Percentiles rank a stretch among this genome's conserved stretches.
phyloP scores from a whole-genome alignment of 2,329 filamentous ascomycete species.

The Neonectria sp. region DNA sequence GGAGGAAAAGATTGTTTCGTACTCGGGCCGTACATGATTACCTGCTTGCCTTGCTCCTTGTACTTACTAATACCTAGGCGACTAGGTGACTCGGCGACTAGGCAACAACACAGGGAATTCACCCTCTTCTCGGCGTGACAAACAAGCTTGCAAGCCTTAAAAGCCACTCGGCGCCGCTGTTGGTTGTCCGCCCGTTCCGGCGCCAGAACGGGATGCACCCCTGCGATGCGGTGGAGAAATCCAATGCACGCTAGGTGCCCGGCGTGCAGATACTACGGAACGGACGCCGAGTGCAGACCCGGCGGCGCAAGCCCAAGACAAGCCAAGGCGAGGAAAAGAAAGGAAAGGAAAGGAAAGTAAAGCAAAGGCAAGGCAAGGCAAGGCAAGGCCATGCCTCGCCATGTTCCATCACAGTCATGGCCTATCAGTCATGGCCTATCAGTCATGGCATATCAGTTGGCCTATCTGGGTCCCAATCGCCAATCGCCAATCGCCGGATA shows the following conservation, averaged over 20 bases:
- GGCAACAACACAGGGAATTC: not conserved
- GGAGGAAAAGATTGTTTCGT: not conserved
- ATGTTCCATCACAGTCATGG: conserved; percentile 3
- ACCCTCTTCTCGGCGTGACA: not conserved
- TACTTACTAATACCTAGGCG: not conserved
- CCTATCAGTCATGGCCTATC: not conserved
- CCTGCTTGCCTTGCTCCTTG: not conserved
- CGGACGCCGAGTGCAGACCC: not conserved
- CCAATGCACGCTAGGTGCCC: not conserved
- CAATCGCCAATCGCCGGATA: not conserved
- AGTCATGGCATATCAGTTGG: no score
- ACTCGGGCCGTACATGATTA: not conserved
- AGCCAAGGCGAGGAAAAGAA: not conserved
- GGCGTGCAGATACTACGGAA: conserved; percentile 2
- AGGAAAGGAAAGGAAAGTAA: not conserved
- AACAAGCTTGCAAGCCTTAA: not conserved
- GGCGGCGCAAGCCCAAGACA: conserved; percentile 4
- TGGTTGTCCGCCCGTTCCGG: conserved; percentile 14
- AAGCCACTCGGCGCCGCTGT: not conserved
- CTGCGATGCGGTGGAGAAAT: conserved; percentile 11
- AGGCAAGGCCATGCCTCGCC: not conserved
- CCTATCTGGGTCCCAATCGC: conserved; percentile 7
- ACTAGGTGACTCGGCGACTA: no score
- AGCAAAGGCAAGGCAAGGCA: not conserved
- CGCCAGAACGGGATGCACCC: conserved; percentile 12